These are phyloP conservation scores for Mycena belliarum DNA, from an alignment of 768 basidiomycete species.

Conservation along the genomic window DNA sequence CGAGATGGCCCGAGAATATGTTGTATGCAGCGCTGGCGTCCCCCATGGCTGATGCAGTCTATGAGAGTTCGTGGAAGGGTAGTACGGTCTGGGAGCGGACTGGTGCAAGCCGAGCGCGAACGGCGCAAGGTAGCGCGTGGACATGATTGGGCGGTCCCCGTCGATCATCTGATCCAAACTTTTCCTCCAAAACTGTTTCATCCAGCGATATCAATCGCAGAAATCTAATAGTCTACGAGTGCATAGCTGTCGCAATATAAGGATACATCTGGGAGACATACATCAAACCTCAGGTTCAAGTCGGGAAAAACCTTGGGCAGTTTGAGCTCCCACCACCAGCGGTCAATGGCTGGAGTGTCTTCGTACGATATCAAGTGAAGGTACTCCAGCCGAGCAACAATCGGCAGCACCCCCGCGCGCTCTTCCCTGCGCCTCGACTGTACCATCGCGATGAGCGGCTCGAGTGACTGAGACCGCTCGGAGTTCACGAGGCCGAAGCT, in stretches of 20 bases:
- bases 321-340: not conserved
- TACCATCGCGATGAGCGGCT: not conserved
- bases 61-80: not conserved
- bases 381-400: not conserved
- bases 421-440: not conserved
- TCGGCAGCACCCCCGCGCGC: not conserved
- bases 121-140: not conserved
- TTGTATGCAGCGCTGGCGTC: constrained; percentile 7
- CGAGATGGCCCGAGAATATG: constrained; percentile 50
- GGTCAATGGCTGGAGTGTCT: not conserved
- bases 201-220: too few relatives aligned
- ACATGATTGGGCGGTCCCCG: too few relatives aligned
- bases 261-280: not conserved
- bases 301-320: not conserved
- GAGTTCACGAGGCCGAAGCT: not conserved
- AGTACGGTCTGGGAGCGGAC: not conserved
- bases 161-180: too few relatives aligned
- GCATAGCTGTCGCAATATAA: not conserved
- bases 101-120: not conserved
- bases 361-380: not conserved
- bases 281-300: not conserved
- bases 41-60: constrained; percentile 13
- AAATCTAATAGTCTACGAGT: not conserved
- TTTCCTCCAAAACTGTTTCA: too few relatives aligned
- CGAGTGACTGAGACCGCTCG: not conserved